Percentiles rank a stretch among this genome's conserved stretches.
phyloP scores from a whole-genome alignment of 2,329 filamentous ascomycete genomes.

The Aureobasidium sp. region DNA sequence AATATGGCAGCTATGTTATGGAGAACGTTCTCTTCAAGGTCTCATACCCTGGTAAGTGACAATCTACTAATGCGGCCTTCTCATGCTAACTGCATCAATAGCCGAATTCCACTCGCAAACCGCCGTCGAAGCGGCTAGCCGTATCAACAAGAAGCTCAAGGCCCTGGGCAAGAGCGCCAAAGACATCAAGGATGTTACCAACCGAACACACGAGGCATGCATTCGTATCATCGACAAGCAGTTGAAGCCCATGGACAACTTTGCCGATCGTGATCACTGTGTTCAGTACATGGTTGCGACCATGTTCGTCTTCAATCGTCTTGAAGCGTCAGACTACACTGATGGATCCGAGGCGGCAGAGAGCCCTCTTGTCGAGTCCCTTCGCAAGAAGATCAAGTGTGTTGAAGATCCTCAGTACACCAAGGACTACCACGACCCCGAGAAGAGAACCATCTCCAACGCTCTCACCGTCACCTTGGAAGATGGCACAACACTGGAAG shows the following conservation, averaged over 20 bases:
- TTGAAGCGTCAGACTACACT: slow-evolving; percentile 87
- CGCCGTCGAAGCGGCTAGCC: slow-evolving; percentile 88
- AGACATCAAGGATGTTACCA: slow-evolving; percentile 88
- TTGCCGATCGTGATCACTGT: slow-evolving; percentile 98
- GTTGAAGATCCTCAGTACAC: slow-evolving; percentile 96
- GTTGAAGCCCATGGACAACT: slow-evolving; percentile 99
- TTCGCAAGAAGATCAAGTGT: slow-evolving; percentile 89
- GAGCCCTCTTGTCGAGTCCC: slow-evolving; percentile 78
- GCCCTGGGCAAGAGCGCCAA: slow-evolving; percentile 80
- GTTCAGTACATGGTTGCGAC: slow-evolving; percentile 98
- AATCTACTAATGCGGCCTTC: background rate
- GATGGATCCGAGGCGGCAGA: slow-evolving; percentile 89
- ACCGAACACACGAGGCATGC: slow-evolving; percentile 96
- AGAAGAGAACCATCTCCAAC: slow-evolving; percentile 93
- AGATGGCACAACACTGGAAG: slow-evolving; percentile 83
- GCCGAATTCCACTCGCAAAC: slow-evolving; percentile 99
- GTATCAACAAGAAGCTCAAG: slow-evolving; percentile 75
- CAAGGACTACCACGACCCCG: slow-evolving; percentile 87
- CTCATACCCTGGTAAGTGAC: slow-evolving; percentile 73
- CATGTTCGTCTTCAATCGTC: slow-evolving; percentile 91
- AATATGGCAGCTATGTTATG: slow-evolving; percentile 98
- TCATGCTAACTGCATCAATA: slow-evolving; percentile 15
- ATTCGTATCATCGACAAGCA: slow-evolving; percentile 99
- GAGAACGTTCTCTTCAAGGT: slow-evolving; percentile 99
- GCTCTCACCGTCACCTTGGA: slow-evolving; percentile 90